Conservation (phyloP, 73 alveolate genomes). For the Paramecium pentaurelia region DNA sequence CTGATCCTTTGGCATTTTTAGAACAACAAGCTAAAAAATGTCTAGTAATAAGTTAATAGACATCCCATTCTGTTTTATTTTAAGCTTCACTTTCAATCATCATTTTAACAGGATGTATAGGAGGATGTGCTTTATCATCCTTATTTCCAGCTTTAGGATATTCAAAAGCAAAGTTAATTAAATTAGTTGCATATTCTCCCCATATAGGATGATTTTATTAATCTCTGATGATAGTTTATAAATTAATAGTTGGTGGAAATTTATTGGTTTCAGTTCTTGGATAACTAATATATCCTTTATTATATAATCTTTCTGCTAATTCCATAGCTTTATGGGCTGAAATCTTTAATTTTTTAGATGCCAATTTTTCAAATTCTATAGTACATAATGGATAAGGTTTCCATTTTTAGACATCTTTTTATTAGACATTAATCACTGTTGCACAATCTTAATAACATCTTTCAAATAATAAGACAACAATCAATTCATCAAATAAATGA, state of each 20-base stretch:
- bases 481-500: slow-evolving; percentile 45
- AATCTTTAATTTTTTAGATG: slow-evolving; percentile 86
- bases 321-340: slow-evolving; percentile 93
- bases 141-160: slow-evolving; percentile 92
- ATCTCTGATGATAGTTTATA: slow-evolving; percentile 53
- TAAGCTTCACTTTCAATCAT: slow-evolving; percentile 64
- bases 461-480: slow-evolving; percentile 23
- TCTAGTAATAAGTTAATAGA: slow-evolving; percentile 94
- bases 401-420: slow-evolving; percentile 33
- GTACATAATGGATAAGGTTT: slow-evolving; percentile 96
- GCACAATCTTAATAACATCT: slow-evolving; percentile 57
- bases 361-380: slow-evolving; percentile 89
- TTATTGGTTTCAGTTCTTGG: slow-evolving; percentile 99
- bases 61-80: slow-evolving; percentile 82
- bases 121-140: slow-evolving; percentile 99
- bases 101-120: slow-evolving; percentile 98
- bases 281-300: slow-evolving; percentile 94
- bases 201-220: slow-evolving; percentile 65
- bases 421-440: slow-evolving; percentile 40
- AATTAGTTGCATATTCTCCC: slow-evolving; percentile 85
- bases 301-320: slow-evolving; percentile 95
- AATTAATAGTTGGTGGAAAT: slow-evolving; percentile 78
- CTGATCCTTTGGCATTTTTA: slow-evolving; percentile 96
- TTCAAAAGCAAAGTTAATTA: slow-evolving; percentile 74
- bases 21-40: slow-evolving; percentile 97